phyloP scores from a whole-genome alignment of 495 filamentous ascomycete species.

The Xylaria flabelliformis region DNA sequence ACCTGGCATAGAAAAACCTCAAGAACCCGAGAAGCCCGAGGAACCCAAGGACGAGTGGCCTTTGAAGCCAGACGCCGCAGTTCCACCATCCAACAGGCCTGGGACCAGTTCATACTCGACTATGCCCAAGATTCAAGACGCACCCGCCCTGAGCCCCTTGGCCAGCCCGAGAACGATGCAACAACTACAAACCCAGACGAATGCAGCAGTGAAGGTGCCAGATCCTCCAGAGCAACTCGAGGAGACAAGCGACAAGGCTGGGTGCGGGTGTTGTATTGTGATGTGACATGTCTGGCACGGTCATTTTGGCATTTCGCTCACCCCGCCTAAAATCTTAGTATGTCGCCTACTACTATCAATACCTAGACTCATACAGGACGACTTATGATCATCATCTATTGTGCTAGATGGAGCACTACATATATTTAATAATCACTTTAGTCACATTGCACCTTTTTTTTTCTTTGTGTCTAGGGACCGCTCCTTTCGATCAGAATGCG shows the following conservation, averaged over 20 bases:
- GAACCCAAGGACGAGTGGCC: slow-evolving; percentile 53
- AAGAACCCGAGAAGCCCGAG: slow-evolving; percentile 45
- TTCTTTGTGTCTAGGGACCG: slow-evolving; percentile 33
- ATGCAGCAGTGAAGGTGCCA: slow-evolving; percentile 40
- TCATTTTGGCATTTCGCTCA: slow-evolving; percentile 26
- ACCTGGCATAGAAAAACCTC: slow-evolving; percentile 50
- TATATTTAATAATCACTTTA: slow-evolving; percentile 32
- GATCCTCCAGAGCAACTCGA: slow-evolving; percentile 45
- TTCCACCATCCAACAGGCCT: slow-evolving; percentile 48
- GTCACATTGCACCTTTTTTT: slow-evolving; percentile 26
- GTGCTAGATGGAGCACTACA: slow-evolving; percentile 31
- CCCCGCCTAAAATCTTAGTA: slow-evolving; percentile 11
- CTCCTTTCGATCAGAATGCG: slow-evolving; percentile 14
- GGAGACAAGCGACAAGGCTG: slow-evolving; percentile 46
- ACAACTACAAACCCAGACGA: slow-evolving; percentile 35
- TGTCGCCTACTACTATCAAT: slow-evolving; percentile 15
- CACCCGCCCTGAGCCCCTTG: slow-evolving; percentile 46
- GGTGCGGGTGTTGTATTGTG: slow-evolving; percentile 61
- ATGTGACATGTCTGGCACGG: slow-evolving; percentile 51
- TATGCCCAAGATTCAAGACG: slow-evolving; percentile 62
- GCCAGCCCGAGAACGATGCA: slow-evolving; percentile 45
- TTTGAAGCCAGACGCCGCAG: slow-evolving; percentile 51
- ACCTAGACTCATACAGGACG: slow-evolving; percentile 33
- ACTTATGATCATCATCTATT: slow-evolving; percentile 34
- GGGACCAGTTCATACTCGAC: slow-evolving; percentile 62